These are phyloP conservation scores for Dichotomopilus funicola DNA, from an alignment of 2,329 filamentous ascomycete species.

Conservation along the genomic window DNA sequence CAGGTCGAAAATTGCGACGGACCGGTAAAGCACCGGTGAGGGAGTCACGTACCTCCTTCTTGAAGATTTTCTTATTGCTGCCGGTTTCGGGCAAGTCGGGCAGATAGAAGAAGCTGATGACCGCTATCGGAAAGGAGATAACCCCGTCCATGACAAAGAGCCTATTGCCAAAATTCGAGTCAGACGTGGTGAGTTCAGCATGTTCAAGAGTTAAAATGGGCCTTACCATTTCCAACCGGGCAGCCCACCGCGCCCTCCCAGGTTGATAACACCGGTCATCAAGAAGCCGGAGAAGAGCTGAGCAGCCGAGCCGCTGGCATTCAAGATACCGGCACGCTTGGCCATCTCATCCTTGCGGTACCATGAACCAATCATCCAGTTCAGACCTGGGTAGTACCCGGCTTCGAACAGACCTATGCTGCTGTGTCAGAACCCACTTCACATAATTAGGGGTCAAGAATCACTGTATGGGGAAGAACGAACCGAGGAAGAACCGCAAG, in stretches of 20 bases:
- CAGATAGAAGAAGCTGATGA: background rate
- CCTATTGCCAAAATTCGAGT: background rate
- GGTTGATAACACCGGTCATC: background rate
- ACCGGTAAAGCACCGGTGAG: no score
- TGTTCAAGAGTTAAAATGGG: no score
- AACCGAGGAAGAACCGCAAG: background rate
- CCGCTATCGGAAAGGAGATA: background rate
- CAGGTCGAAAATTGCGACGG: no score
- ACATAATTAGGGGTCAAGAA: no score
- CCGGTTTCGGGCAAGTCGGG: background rate
- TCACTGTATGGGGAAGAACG: background rate
- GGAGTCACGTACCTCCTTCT: background rate
- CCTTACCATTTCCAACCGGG: no score
- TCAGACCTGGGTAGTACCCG: background rate
- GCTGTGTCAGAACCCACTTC: no score
- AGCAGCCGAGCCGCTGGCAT: background rate
- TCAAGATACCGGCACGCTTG: constrained; percentile 2
- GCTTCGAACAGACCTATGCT: background rate
- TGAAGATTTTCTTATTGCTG: background rate
- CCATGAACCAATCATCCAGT: constrained; percentile 1
- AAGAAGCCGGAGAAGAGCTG: constrained; percentile 1
- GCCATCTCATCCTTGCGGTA: background rate
- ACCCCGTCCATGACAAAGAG: constrained; percentile 1
- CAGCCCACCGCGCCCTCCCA: background rate
- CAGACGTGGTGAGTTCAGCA: background rate